Base-by-base conservation (phyloP, 1,139 yeast genomes). In the Hanseniaspora gamundiae region DNA sequence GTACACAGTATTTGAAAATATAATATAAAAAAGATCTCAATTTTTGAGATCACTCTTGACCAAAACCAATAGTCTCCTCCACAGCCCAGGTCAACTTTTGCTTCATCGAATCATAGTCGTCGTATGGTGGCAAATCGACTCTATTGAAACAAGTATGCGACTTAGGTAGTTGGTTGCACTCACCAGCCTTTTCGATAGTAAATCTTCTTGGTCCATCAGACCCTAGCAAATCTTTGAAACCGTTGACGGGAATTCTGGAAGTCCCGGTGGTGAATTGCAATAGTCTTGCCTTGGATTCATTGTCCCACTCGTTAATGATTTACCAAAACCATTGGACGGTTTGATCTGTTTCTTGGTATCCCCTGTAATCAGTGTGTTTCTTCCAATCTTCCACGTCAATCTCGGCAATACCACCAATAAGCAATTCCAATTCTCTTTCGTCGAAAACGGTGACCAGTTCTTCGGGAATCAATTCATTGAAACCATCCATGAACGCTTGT, bases 261-360 rank as follows among this genome's bases (percentile, higher is more conserved):
- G 98, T 91, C 71, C 99, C 99, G 1, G 99, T 91, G 17, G 97
- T 88, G 61, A 91, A 91, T 66, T 93, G 98, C 57, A 91, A 70
- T 59, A 91, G 71, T 65, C 98, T 78, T 2, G 97, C 95, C 65
- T 88, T 84, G 64, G 88, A 96, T 66, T 91, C 98, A 44, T 88
- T 77, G 62, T 88, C 97, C 96, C 96, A 88, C 60, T 81, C 85
- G 44, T 81, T 73, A 54, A 93, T 80, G 67, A 94, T 82, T 64
- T 78, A 79, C 98, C 98, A 91, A 74, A 91, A 91, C 97, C 97
- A 91, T 68, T 87, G 94, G 52, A 91, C 80, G 45, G 87, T 95
- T 66, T 87, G 95, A 65, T 93, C 98, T 52, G 77, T 78, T 66
- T 91, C 98, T 61, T 87, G 93, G 66, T 88, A 91, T 8, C 98